Conservation (phyloP, 768 basidiomycete genomes). For the Clathrus columnatus region DNA sequence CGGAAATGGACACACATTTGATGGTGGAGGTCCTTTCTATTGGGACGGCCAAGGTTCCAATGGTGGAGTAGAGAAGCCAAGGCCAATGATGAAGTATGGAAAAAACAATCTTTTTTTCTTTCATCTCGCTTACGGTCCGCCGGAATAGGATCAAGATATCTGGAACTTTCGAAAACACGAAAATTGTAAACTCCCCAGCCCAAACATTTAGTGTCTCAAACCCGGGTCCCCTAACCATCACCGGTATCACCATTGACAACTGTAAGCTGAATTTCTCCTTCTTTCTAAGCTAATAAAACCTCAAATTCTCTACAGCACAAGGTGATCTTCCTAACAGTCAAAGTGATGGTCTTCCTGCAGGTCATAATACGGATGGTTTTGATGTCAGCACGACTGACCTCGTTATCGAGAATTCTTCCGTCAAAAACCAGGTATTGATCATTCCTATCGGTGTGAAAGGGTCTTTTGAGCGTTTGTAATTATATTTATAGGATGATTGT, state of each 20-base stretch:
- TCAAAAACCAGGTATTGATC: slow-evolving; percentile 14
- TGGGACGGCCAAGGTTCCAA: slow-evolving; percentile 27
- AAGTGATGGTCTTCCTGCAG: slow-evolving; percentile 41
- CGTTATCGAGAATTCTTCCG: slow-evolving; percentile 11
- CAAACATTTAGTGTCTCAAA: slow-evolving; percentile 25
- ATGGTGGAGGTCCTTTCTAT: slow-evolving; percentile 36
- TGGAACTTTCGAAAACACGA: slow-evolving; percentile 30
- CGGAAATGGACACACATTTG: slow-evolving; percentile 32
- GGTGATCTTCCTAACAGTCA: slow-evolving; percentile 44
- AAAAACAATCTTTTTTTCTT: background rate
- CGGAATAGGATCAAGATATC: slow-evolving; percentile 25
- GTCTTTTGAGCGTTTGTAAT: background rate
- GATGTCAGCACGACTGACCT: slow-evolving; percentile 17
- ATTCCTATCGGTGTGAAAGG: background rate
- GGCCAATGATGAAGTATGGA: slow-evolving; percentile 34
- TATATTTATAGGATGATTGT: slow-evolving; percentile 44
- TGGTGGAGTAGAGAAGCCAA: slow-evolving; percentile 20
- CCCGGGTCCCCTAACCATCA: slow-evolving; percentile 30
- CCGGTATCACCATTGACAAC: slow-evolving; percentile 43
- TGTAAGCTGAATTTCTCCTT: slow-evolving; percentile 29
- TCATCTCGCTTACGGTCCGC: too few relatives aligned
- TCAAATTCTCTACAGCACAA: slow-evolving; percentile 30
- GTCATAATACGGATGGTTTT: slow-evolving; percentile 23
- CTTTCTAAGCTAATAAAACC: slow-evolving; percentile 4
- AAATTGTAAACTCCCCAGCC: slow-evolving; percentile 33